Evolutionary conservation across 805 yeast genomes (phyloP), one percentile per base, ranked within the genome.

Genomic region (Metschnikowia proteae): DNA sequence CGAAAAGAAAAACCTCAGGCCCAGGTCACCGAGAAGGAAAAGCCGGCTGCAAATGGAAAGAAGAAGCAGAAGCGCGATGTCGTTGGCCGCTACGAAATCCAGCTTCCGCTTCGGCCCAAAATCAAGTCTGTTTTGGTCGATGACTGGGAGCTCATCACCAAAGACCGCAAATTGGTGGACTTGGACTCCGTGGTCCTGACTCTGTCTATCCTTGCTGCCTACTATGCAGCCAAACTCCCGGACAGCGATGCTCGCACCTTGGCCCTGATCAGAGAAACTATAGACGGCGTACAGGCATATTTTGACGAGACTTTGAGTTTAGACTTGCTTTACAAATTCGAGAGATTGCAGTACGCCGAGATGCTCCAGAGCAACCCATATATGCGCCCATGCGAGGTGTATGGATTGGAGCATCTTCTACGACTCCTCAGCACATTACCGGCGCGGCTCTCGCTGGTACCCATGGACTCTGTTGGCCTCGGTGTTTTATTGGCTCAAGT

Each of bases 121-220:
- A 70, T 92, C 49, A 91, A 90, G 64, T 70, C 84, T 5, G 59
- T 83, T 3, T 69, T 92, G 34, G 96, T 91, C 0, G 90, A 88
- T 63, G 98, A 92, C 70, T 92, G 98, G 99, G 97, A 92, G 65
- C 75, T 74, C 56, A 77, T 92, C 31, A 90, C 98, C 0, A 87
- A 86, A 57, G 87, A 89, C 56, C 84, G 84, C 45, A 81, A 83
- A 62, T 65, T 89, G 38, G 79, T 88, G 3, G 67, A 76, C 26
- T 64, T 91, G 37, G 97, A 97, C 0, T 71, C 80, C 11, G 66
- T 65, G 32, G 73, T 73, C 3, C 76, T 80, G 0, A 86, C 86
- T 1, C 68, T 73, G 1, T 70, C 67, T 2, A 77, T 89, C 2
- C 62, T 92, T 6, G 57, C 64, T 8, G 74, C 75, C n/a, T 92